Conservation (phyloP, 2,329 filamentous ascomycete genomes). For the Scytalidium lignicola region DNA sequence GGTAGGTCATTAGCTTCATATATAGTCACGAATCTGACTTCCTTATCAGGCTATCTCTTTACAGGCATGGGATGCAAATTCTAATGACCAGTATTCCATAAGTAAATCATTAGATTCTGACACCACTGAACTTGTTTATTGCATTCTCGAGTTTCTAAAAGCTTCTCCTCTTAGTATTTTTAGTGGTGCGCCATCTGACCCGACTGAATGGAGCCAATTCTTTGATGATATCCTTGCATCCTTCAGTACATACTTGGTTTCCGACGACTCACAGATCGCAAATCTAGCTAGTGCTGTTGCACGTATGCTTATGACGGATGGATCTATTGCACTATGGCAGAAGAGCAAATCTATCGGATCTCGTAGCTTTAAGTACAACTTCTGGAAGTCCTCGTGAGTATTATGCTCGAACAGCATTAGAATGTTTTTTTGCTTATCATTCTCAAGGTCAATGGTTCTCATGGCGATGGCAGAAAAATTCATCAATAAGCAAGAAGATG, state of each 20-base stretch:
- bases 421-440: background rate
- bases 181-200: constrained; percentile 32
- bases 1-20: constrained; percentile 33
- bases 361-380: constrained; percentile 21
- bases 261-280: constrained; percentile 28
- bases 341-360: constrained; percentile 14
- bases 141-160: constrained; percentile 53
- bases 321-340: constrained; percentile 18
- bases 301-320: constrained; percentile 22
- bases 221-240: constrained; percentile 24
- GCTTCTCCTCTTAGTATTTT: constrained; percentile 47
- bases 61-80: constrained; percentile 21
- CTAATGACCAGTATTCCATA: constrained; percentile 33
- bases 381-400: constrained; percentile 32
- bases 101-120: constrained; percentile 35
- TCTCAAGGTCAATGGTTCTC: constrained; percentile 24
- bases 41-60: constrained; percentile 13
- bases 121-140: constrained; percentile 40
- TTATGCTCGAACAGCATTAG: background rate
- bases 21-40: background rate
- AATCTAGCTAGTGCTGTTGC: constrained; percentile 22
- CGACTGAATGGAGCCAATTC: constrained; percentile 30
- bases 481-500: constrained; percentile 17
- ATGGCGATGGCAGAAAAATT: constrained; percentile 23
- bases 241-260: constrained; percentile 24